These are phyloP conservation scores for Friedmanniomyces simplex DNA, from an alignment of 495 filamentous ascomycete species.

Conservation along the genomic window DNA sequence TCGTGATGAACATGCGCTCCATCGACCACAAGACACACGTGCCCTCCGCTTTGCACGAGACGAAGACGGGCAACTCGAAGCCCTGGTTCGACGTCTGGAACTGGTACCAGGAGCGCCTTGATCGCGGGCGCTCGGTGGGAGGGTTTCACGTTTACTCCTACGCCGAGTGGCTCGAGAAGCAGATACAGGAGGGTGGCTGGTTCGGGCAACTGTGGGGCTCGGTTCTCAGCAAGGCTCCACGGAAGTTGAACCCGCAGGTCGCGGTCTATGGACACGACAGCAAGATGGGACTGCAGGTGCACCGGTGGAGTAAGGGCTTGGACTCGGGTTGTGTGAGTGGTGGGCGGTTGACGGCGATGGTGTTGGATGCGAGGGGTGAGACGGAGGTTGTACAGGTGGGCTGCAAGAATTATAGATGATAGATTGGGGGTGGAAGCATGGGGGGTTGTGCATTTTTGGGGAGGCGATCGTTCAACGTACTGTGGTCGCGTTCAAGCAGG, in stretches of 20 bases:
- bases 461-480: too few relatives aligned
- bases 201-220: conserved; percentile 2
- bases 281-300: conserved; percentile 53
- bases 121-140: neutral
- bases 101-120: conserved; percentile 17
- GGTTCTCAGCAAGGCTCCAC: conserved; percentile 12
- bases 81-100: conserved; percentile 17
- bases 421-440: neutral
- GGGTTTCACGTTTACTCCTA: conserved; percentile 1
- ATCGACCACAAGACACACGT: conserved; percentile 50
- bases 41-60: conserved; percentile 7
- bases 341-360: conserved; percentile 61
- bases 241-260: conserved; percentile 34
- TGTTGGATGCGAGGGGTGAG: conserved; percentile 44
- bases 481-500: neutral
- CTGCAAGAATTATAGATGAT: conserved; percentile 15
- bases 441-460: too few relatives aligned
- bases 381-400: conserved; percentile 4
- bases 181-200: conserved; percentile 41
- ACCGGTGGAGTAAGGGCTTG: conserved; percentile 68
- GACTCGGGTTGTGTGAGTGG: conserved; percentile 75
- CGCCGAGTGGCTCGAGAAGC: conserved; percentile 33
- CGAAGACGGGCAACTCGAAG: conserved; percentile 5
- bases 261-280: conserved; percentile 86
- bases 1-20: conserved; percentile 85